Conservation (phyloP, 495 filamentous ascomycete genomes). For the Penicillium argentinense region DNA sequence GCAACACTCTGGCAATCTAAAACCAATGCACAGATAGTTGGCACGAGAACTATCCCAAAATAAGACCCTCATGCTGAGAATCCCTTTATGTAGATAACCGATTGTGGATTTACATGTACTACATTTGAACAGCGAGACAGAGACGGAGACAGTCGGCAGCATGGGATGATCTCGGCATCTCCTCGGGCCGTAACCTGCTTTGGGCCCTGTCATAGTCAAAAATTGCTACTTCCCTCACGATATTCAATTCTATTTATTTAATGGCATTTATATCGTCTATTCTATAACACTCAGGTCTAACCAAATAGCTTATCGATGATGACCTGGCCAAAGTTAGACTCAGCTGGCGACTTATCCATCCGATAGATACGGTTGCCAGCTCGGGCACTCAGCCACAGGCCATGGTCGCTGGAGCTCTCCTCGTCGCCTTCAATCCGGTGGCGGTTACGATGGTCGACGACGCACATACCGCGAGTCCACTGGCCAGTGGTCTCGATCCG, state of each 20-base stretch:
- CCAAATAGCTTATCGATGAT: slow-evolving; percentile 47
- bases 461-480: slow-evolving; percentile 91
- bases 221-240: too few relatives aligned
- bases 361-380: slow-evolving; percentile 77
- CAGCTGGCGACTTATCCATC: slow-evolving; percentile 53
- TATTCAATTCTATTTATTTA: too few relatives aligned
- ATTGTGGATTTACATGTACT: background rate
- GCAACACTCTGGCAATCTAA: too few relatives aligned
- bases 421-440: slow-evolving; percentile 59
- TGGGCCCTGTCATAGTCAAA: too few relatives aligned
- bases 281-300: slow-evolving; percentile 5
- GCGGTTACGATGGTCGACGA: slow-evolving; percentile 70
- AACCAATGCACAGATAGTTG: too few relatives aligned
- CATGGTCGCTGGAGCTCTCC: slow-evolving; percentile 62
- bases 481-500: slow-evolving; percentile 85
- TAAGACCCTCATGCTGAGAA: too few relatives aligned
- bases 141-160: too few relatives aligned
- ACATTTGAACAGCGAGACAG: slow-evolving; percentile 1
- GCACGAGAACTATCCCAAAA: too few relatives aligned
- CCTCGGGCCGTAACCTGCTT: too few relatives aligned
- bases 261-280: background rate
- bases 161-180: too few relatives aligned
- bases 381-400: slow-evolving; percentile 67
- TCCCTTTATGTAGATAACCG: too few relatives aligned
- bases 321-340: slow-evolving; percentile 40